These are phyloP conservation scores for Neurospora sp. DNA, from an alignment of 495 filamentous ascomycete species.

Conservation along the genomic window DNA sequence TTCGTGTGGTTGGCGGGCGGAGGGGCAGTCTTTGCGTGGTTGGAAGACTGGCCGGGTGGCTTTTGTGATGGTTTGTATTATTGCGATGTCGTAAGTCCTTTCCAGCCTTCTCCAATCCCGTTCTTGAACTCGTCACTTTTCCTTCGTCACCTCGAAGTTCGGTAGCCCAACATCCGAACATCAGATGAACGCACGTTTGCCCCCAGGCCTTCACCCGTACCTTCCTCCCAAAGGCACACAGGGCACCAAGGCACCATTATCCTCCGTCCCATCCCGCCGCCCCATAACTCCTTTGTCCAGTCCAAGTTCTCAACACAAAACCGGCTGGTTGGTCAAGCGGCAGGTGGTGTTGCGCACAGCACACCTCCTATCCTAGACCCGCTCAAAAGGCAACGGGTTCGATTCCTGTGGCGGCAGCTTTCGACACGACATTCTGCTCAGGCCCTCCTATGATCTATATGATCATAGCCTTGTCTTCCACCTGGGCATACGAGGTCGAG, in stretches of 20 bases:
- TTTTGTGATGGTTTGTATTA: constrained; percentile 67
- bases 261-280: not conserved
- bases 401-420: not conserved
- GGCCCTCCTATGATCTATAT: not conserved
- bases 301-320: not conserved
- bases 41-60: constrained; percentile 36
- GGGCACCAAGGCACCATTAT: not conserved
- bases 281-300: not conserved
- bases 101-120: not conserved
- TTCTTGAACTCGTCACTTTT: not conserved
- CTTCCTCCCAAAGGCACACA: not conserved
- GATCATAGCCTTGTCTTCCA: not conserved
- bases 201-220: not conserved
- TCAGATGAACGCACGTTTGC: not conserved
- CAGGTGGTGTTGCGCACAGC: not conserved
- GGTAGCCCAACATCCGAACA: not conserved
- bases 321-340: not conserved
- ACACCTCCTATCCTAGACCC: not conserved
- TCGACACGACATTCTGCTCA: not conserved
- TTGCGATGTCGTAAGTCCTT: constrained; percentile 43
- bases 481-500: not conserved
- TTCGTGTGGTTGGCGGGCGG: constrained; percentile 62
- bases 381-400: not conserved
- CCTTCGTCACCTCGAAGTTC: not conserved
- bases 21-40: constrained; percentile 47